phyloP scores from a whole-genome alignment of 2,329 filamentous ascomycete species.

The Diaporthe vexans region DNA sequence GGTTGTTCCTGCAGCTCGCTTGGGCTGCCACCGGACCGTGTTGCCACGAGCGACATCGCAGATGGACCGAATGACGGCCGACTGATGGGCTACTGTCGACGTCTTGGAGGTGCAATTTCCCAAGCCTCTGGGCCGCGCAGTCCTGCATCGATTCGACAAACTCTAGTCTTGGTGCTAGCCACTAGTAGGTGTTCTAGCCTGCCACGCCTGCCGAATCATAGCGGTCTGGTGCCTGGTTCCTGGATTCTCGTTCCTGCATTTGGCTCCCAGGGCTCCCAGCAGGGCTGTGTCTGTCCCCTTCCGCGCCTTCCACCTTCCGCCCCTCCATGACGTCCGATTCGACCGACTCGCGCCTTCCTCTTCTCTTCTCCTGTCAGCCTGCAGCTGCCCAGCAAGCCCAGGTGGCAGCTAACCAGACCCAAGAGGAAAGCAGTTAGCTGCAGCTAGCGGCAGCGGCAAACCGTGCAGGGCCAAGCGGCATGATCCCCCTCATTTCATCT shows the following conservation, averaged over 20 bases:
- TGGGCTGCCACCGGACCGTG: constrained; percentile 9
- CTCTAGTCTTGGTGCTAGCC: not conserved
- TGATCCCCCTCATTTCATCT: constrained; percentile 16
- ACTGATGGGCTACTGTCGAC: not conserved
- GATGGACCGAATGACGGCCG: not conserved
- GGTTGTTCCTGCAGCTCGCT: constrained; percentile 1
- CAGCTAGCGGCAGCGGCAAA: not conserved
- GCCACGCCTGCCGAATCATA: constrained; percentile 9
- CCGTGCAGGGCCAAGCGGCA: not conserved
- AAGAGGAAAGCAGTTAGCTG: not conserved
- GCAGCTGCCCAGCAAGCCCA: constrained; percentile 7
- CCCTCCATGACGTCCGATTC: constrained; percentile 28
- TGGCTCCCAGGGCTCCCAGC: not conserved
- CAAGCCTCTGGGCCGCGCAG: constrained; percentile 24
- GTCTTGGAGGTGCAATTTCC: constrained; percentile 6
- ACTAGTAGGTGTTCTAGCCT: constrained; percentile 14
- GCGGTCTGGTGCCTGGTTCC: constrained; percentile 28
- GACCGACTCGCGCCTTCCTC: constrained; percentile 9
- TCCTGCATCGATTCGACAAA: not conserved
- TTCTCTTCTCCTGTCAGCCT: constrained; percentile 27
- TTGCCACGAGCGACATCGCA: constrained; percentile 13
- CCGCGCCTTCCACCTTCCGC: not conserved
- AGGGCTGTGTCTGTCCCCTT: constrained; percentile 15
- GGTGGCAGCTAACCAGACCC: not conserved
- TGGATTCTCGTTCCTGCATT: constrained; percentile 29